Evolutionary conservation across 805 yeast genomes (phyloP).

Genomic region (Zygosaccharomyces gambellarensis): DNA sequence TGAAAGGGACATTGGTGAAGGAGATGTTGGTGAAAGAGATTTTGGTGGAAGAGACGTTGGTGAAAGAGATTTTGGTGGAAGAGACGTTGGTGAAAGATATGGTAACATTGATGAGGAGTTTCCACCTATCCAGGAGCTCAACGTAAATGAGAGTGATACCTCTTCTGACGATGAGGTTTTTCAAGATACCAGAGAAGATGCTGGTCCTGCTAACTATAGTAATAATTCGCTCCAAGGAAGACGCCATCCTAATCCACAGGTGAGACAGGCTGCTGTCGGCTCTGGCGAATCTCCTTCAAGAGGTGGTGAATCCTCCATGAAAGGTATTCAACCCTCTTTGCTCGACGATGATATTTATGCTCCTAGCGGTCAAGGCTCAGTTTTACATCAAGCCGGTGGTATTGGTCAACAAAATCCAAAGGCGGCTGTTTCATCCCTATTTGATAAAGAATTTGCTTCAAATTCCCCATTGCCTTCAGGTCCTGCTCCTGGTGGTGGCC

Average conservation of each 20-base stretch:
- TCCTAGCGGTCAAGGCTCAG: not conserved
- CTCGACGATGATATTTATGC: not conserved
- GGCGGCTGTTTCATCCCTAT: not conserved
- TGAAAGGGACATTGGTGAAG: not conserved
- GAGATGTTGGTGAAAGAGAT: not conserved
- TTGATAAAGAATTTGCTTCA: not conserved
- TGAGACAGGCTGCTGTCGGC: not conserved
- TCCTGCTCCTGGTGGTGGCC: slow-evolving; percentile 10
- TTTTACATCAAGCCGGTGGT: not conserved
- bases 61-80: slow-evolving; percentile 1
- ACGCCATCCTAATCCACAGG: not conserved
- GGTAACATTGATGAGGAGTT: slow-evolving; percentile 39
- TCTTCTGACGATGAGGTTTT: slow-evolving; percentile 42
- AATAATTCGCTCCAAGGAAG: not conserved
- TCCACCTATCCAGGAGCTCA: slow-evolving; percentile 57
- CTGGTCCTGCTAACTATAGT: slow-evolving; percentile 8
- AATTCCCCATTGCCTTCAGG: slow-evolving; percentile 1
- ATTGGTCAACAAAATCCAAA: not conserved
- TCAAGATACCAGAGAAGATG: slow-evolving; percentile 27
- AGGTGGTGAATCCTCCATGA: slow-evolving; percentile 19
- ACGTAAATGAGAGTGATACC: slow-evolving; percentile 49
- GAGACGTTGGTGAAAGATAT: slow-evolving; percentile 2
- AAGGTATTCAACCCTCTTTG: slow-evolving; percentile 8
- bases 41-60: slow-evolving; percentile 2
- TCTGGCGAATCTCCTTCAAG: slow-evolving; percentile 15